These are phyloP conservation scores for Ascochyta viciae-villosae DNA, from an alignment of 2,329 filamentous ascomycete species.

Conservation along the genomic window DNA sequence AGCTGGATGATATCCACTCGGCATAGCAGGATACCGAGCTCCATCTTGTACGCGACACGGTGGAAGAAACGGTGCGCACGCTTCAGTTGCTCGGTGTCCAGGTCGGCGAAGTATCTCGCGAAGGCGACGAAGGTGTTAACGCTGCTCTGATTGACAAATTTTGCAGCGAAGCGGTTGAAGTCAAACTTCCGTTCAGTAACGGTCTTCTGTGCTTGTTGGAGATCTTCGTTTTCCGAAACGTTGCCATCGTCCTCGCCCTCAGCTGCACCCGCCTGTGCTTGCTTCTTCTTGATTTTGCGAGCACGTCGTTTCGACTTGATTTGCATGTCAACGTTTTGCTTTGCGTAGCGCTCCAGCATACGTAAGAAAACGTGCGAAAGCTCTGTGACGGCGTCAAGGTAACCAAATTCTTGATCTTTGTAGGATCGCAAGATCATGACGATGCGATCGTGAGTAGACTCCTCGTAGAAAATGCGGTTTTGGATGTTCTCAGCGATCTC, in stretches of 20 bases:
- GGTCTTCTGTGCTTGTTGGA: conserved; percentile 71
- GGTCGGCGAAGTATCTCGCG: conserved; percentile 78
- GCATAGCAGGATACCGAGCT: conserved; percentile 86
- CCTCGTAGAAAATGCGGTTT: conserved; percentile 97
- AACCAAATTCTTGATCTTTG: conserved; percentile 92
- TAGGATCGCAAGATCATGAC: conserved; percentile 82
- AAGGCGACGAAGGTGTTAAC: conserved; percentile 89
- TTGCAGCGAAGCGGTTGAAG: conserved; percentile 80
- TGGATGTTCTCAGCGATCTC: conserved; percentile 98
- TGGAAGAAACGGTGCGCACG: conserved; percentile 94
- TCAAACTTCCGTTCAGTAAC: conserved; percentile 91
- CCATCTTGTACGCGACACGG: conserved; percentile 91
- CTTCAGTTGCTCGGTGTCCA: conserved; percentile 82
- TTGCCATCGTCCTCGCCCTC: conserved; percentile 65
- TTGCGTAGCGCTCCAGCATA: conserved; percentile 91
- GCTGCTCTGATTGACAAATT: conserved; percentile 83
- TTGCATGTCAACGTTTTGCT: conserved; percentile 93
- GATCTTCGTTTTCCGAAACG: conserved; percentile 68
- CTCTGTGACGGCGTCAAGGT: conserved; percentile 90
- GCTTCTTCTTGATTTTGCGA: conserved; percentile 74
- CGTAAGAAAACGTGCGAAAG: conserved; percentile 89
- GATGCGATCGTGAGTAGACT: conserved; percentile 88
- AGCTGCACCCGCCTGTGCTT: conserved; percentile 54
- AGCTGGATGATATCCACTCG: conserved; percentile 89
- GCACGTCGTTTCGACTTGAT: conserved; percentile 80